Evolutionary conservation across 495 filamentous ascomycete genomes (phyloP).

Genomic region (Lindgomyces ingoldianus): DNA sequence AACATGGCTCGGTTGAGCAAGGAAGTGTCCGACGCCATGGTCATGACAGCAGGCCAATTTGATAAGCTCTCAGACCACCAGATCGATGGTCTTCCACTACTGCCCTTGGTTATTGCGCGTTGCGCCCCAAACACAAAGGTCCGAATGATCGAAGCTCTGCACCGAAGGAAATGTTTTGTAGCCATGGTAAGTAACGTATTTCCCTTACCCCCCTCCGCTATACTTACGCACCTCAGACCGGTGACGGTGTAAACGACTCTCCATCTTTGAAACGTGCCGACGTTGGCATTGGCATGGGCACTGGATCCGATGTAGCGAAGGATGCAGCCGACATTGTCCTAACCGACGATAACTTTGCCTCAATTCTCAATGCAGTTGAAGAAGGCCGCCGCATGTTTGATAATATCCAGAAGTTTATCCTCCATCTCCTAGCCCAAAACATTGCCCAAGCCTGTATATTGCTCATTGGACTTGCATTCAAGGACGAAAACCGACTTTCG

Average conservation of each 20-base stretch:
- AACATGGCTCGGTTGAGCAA: constrained; percentile 39
- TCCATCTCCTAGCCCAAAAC: constrained; percentile 73
- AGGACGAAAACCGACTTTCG: constrained; percentile 62
- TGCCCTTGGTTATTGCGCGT: constrained; percentile 70
- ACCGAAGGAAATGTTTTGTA: constrained; percentile 64
- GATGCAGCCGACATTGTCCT: constrained; percentile 82
- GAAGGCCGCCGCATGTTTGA: constrained; percentile 77
- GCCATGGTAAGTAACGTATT: constrained; percentile 56
- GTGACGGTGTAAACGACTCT: constrained; percentile 86
- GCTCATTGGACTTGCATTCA: constrained; percentile 71
- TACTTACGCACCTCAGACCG: constrained; percentile 53
- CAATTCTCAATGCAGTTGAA: constrained; percentile 73
- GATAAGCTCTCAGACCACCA: constrained; percentile 60
- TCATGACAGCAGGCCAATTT: constrained; percentile 71
- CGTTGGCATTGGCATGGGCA: constrained; percentile 83
- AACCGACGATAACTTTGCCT: constrained; percentile 81
- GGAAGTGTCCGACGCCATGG: constrained; percentile 48
- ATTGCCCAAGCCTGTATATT: constrained; percentile 73
- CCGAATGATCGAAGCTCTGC: constrained; percentile 75
- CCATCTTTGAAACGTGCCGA: constrained; percentile 79
- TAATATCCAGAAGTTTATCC: constrained; percentile 82
- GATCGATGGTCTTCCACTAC: constrained; percentile 64
- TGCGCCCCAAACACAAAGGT: constrained; percentile 74
- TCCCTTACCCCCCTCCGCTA: not conserved
- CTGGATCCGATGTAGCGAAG: constrained; percentile 82